Conservation (phyloP, 805 yeast species). For the Ascoidea tarda region DNA sequence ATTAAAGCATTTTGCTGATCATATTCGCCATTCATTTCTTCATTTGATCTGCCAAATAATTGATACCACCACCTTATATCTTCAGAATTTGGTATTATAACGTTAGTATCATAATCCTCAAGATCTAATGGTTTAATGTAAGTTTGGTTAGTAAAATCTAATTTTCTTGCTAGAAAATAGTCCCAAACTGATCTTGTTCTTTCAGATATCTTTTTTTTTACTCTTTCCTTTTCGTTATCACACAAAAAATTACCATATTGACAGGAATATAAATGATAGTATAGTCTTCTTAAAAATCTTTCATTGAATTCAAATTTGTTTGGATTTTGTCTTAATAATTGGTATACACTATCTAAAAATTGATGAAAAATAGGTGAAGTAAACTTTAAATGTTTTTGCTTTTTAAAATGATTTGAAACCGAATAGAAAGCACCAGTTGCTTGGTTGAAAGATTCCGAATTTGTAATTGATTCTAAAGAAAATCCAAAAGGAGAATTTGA, state of each 20-base stretch:
- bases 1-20: background rate
- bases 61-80: conserved; percentile 85
- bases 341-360: conserved; percentile 82
- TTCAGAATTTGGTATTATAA: conserved; percentile 41
- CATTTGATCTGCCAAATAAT: conserved; percentile 61
- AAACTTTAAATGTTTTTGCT: conserved; percentile 35
- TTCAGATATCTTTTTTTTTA: conserved; percentile 23
- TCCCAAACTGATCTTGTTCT: conserved; percentile 84
- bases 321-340: conserved; percentile 59
- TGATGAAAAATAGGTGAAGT: conserved; percentile 94
- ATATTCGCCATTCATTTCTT: conserved; percentile 36
- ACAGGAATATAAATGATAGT: conserved; percentile 84
- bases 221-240: conserved; percentile 56
- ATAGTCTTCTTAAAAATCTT: conserved; percentile 66
- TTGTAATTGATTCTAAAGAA: conserved; percentile 5
- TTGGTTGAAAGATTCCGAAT: conserved; percentile 19
- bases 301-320: conserved; percentile 75
- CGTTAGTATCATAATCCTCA: conserved; percentile 18
- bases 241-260: conserved; percentile 87
- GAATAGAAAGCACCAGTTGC: conserved; percentile 31
- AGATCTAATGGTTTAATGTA: conserved; percentile 17
- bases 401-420: conserved; percentile 36
- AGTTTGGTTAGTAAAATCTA: conserved; percentile 48
- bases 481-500: conserved; percentile 2
- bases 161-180: conserved; percentile 64